Percentiles rank a stretch among this genome's conserved stretches.
phyloP scores from a whole-genome alignment of 495 filamentous ascomycete species.

The Penicillium nucicola region DNA sequence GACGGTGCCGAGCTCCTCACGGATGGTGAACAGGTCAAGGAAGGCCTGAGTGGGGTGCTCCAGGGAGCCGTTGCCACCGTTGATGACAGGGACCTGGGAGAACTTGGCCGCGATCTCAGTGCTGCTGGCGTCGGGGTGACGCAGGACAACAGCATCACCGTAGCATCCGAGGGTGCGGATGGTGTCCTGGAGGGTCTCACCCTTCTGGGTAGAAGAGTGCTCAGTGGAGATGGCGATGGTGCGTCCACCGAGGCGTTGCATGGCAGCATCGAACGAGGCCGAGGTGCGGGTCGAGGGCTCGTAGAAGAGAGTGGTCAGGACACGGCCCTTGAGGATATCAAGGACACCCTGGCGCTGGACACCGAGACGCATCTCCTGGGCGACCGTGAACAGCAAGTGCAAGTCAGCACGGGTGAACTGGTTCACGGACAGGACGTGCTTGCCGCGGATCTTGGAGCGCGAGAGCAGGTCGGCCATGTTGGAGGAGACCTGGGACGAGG shows the following conservation, averaged over 20 bases:
- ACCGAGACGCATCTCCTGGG: slow-evolving; percentile 91
- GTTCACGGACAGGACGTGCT: slow-evolving; percentile 84
- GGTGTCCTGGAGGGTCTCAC: slow-evolving; percentile 89
- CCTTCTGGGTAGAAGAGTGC: slow-evolving; percentile 85
- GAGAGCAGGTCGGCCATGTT: slow-evolving; percentile 68
- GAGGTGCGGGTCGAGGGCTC: slow-evolving; percentile 96
- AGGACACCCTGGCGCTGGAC: slow-evolving; percentile 88
- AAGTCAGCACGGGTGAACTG: slow-evolving; percentile 84
- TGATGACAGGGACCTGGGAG: slow-evolving; percentile 88
- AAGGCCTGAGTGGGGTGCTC: slow-evolving; percentile 98
- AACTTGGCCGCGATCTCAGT: slow-evolving; percentile 79
- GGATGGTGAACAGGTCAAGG: slow-evolving; percentile 97
- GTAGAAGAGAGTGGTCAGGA: slow-evolving; percentile 92
- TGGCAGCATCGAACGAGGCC: slow-evolving; percentile 93
- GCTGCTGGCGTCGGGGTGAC: slow-evolving; percentile 79
- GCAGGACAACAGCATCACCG: slow-evolving; percentile 88
- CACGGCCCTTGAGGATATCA: slow-evolving; percentile 76
- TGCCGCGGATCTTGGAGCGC: slow-evolving; percentile 77
- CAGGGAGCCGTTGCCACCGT: slow-evolving; percentile 89
- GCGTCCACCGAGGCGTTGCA: slow-evolving; percentile 91
- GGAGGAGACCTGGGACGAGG: slow-evolving; percentile 46
- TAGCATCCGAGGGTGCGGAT: slow-evolving; percentile 92
- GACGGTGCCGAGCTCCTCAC: slow-evolving; percentile 93
- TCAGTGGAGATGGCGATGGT: slow-evolving; percentile 74
- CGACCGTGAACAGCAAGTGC: slow-evolving; percentile 91